phyloP scores from a whole-genome alignment of 257 asterid genomes.

The Pogostemon cablin region DNA sequence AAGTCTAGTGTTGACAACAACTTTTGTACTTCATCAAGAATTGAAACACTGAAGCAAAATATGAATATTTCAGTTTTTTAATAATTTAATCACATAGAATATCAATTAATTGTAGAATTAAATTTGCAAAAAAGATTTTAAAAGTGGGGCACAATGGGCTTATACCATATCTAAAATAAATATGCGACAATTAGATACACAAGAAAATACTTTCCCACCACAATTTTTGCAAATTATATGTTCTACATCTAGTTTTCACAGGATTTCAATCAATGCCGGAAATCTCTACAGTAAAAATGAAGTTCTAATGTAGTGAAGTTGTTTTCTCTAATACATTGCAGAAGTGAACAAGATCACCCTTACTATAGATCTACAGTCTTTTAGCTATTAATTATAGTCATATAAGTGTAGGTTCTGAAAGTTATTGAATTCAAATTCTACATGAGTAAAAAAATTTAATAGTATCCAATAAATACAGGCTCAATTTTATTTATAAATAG shows the following conservation, averaged over 20 bases:
- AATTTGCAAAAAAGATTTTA: conserved; percentile 3
- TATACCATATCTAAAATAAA: neutral
- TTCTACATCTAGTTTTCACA: neutral
- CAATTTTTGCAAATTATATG: neutral
- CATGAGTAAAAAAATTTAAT: conserved; percentile 1
- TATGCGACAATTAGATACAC: neutral
- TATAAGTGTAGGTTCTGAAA: neutral
- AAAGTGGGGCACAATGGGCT: neutral
- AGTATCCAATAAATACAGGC: neutral
- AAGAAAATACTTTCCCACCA: neutral
- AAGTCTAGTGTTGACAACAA: conserved; percentile 67
- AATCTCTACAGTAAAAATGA: neutral
- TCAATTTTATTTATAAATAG: neutral
- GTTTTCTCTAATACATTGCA: neutral
- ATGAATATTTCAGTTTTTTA: conserved; percentile 25
- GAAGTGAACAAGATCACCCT: neutral
- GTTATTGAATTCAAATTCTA: too few species aligned
- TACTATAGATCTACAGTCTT: neutral
- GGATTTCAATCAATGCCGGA: neutral
- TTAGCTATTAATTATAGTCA: neutral
- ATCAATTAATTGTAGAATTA: neutral
- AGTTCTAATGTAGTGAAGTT: neutral
- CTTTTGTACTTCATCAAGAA: conserved; percentile 76
- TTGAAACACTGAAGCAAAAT: conserved; percentile 51
- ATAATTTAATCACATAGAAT: neutral